Base-by-base conservation (phyloP, 495 filamentous ascomycete species). In the Podospora australis region DNA sequence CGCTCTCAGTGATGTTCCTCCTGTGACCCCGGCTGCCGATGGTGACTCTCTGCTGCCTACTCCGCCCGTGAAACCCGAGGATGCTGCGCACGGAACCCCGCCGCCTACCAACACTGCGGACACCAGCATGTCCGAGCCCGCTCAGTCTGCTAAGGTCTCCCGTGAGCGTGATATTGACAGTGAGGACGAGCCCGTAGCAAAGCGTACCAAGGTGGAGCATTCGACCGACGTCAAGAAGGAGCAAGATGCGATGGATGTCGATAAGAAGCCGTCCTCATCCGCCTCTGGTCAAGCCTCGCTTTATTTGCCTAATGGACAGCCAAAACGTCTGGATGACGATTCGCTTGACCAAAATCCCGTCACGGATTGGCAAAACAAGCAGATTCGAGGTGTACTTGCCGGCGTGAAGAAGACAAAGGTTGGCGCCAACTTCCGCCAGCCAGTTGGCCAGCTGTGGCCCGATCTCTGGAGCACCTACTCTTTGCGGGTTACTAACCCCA, bases 351-450 rank as follows among this genome's bases (percentile, higher is more conserved):
- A 55, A 14, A 46, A 64, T 39, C 56, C 60, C 2, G 70, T 81
- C 21, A 72, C 77, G 1, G 58, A 65, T 1, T 70, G 65, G 46
- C 69, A 78, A 52, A 60, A 50, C 26, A 74, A 69, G 49, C 72
- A 71, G 44, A 58, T 77, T 17, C 55, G 73, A 4, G 61, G 61
- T 39, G 69, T 76, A 14, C 63, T 96, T 9, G 79, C 80, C 21
- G 86, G 82, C 50, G 67, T 89, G 38, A 92, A 91, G 67, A 87
- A 90, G 60, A 86, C 86, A 30, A 83, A 88, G 58, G 80, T 82
- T 49, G 82, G 90, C 10, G 65, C 66, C 4, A 74, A 79, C 26
- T 97, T 96, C 64, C 70, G 73, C 38, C 77, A 80, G 32, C 83
- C 94, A 1, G 92, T 98, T 4, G 44, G 57, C n/a, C 52, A 53